Conservation (phyloP, 805 yeast species). For the Pichia rugopelliculosa region DNA sequence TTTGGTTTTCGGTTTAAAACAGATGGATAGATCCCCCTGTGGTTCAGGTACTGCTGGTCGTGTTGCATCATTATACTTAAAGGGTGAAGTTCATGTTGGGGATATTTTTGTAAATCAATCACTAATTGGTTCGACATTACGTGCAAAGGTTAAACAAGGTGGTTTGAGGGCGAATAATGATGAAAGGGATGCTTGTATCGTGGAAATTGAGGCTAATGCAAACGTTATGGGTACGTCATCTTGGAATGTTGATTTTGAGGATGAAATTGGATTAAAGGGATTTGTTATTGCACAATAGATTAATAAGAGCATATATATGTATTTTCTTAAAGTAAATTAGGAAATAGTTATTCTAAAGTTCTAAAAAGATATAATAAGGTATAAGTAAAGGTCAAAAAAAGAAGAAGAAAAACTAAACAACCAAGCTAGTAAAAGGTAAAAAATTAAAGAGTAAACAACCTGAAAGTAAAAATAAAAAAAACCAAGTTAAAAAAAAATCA, state of each 20-base stretch:
- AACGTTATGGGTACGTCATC: conserved; percentile 18
- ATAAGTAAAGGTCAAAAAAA: too few relatives aligned
- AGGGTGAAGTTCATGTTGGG: conserved; percentile 6
- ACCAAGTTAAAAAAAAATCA: too few relatives aligned
- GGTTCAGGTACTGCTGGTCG: conserved; percentile 27
- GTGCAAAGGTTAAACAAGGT: conserved; percentile 14
- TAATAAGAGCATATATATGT: too few relatives aligned
- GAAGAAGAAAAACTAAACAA: too few relatives aligned
- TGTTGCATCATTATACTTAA: conserved; percentile 17
- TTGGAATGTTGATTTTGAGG: conserved; percentile 21
- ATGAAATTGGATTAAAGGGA: conserved; percentile 16
- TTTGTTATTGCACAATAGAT: conserved; percentile 15
- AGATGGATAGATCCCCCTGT: conserved; percentile 25
- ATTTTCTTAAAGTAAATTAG: too few relatives aligned
- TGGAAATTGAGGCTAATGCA: conserved; percentile 22
- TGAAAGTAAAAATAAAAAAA: too few relatives aligned
- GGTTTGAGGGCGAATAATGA: conserved; percentile 15
- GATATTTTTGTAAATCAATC: conserved; percentile 19
- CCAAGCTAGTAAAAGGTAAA: too few relatives aligned
- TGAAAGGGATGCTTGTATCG: conserved; percentile 18
- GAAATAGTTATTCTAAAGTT: too few relatives aligned
- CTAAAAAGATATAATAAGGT: too few relatives aligned
- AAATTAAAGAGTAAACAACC: too few relatives aligned
- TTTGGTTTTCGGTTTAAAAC: conserved; percentile 21
- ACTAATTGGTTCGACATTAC: conserved; percentile 20